Base-by-base conservation (phyloP, 2,329 filamentous ascomycete species). In the Lecanicillium sp. region DNA sequence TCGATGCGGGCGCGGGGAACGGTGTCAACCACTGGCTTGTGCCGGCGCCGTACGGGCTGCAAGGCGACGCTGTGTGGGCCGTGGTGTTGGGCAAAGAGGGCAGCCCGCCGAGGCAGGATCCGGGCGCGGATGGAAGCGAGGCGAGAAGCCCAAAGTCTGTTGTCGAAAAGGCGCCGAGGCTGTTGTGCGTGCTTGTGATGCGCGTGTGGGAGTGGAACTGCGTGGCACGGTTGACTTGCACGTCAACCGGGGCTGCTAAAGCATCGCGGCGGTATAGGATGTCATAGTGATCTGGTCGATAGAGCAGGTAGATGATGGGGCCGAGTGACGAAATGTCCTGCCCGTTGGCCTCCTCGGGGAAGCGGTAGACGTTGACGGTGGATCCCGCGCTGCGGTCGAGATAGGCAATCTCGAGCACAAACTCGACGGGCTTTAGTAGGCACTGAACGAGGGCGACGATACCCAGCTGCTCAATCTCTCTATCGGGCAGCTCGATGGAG, bases 401-500 rank as follows among this genome's bases (percentile, higher is more conserved):
- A 62, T 97, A 96, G 46, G 89, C 82, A 53, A 97, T 87, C 61
- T 96, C 89, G 17, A 97, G 78, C 4, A 84, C 81, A 54, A 96
- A 81, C 14, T 83, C 82, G 42, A 84, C 83, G 7, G 86, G 87
- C 60, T 87, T 84, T 53, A 97, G 79, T 3, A 97, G 75, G 21
- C 89, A 78, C 54, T 91, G 83, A 52, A 85, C 79, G 42, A 97
- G 72, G 2, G 88, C 80, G 51, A 81, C 81, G 53, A 97, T 75
- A 36, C 88, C 87, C n/a, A 95, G 71, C 58, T 96, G 83, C 57
- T 98, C 93, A 53, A 97, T 95, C 68, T 97, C 91, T 43, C 83
- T 81, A 56, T 84, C 78, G 14, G 84, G 76, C 0, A 86, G 80
- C 62, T 95, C 85, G 54, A 97, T 82, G 51, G 77, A 78, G 12